These are phyloP conservation scores for Capniomyces stellatus DNA, from an alignment of 371 early-diverging fungal species.

Conservation along the genomic window DNA sequence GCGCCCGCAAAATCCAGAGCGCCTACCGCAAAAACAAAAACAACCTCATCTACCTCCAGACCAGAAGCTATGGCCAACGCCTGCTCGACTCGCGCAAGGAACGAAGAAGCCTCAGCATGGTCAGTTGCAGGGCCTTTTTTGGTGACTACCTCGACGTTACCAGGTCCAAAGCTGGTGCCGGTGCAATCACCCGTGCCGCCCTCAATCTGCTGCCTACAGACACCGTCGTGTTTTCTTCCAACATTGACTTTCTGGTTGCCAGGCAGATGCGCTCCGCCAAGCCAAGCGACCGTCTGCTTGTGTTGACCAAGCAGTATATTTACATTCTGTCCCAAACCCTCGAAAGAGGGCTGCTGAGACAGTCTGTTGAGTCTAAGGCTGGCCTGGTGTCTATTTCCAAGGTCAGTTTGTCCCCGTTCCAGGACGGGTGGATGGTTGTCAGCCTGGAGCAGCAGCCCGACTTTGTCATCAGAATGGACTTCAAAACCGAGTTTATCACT, in stretches of 20 bases:
- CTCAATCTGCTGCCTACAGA: slow-evolving; percentile 36
- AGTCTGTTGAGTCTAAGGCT: slow-evolving; percentile 32
- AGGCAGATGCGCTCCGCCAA: slow-evolving; percentile 60
- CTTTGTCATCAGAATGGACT: slow-evolving; percentile 37
- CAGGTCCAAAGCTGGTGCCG: slow-evolving; percentile 35
- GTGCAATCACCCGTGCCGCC: slow-evolving; percentile 41
- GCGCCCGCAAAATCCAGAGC: slow-evolving; percentile 58
- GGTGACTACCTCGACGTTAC: slow-evolving; percentile 83
- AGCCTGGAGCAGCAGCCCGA: slow-evolving; percentile 43
- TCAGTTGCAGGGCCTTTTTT: slow-evolving; percentile 63
- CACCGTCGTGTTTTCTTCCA: slow-evolving; percentile 42
- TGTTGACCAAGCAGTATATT: slow-evolving; percentile 39
- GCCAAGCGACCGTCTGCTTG: slow-evolving; percentile 52
- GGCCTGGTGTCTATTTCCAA: slow-evolving; percentile 31
- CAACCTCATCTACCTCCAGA: slow-evolving; percentile 70
- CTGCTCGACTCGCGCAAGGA: slow-evolving; percentile 81
- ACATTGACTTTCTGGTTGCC: slow-evolving; percentile 47
- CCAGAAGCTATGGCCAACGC: slow-evolving; percentile 83
- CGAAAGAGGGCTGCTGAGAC: slow-evolving; percentile 32
- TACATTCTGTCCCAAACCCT: slow-evolving; percentile 37
- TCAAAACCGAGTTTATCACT: slow-evolving; percentile 75
- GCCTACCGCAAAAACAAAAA: slow-evolving; percentile 79
- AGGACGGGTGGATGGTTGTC: slow-evolving; percentile 75
- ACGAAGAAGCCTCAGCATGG: slow-evolving; percentile 68
- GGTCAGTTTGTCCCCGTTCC: slow-evolving; percentile 40